Base-by-base conservation (phyloP, 108 stramenopile species). In the Fragilaria crotonensis region DNA sequence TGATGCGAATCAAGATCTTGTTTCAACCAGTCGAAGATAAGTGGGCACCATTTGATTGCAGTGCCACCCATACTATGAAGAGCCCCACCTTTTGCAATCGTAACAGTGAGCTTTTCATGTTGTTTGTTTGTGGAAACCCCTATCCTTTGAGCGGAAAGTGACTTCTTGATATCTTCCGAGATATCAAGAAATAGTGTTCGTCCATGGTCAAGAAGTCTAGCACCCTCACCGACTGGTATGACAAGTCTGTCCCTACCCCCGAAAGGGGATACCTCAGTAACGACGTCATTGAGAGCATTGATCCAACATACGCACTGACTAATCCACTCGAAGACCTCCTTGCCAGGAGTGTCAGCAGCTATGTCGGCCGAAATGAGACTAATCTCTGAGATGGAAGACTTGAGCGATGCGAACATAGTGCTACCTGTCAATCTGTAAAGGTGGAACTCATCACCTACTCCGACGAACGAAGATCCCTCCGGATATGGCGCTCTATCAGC, bases 251-350 rank as follows among this genome's bases (percentile, higher is more conserved):
- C 30, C 41, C 20, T 22, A n/a, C 23, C 52, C 26, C 7, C 74
- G 33, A 64, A 52, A 5, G 66, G 49, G 23, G 63, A 63, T 32
- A 57, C 45, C 1, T 31, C 27, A 28, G 63, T 57, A 17, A 85
- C 73, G 2, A 59, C 70, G 49, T 63, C 50, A 28, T 54, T 50
- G 17, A 86, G 36, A 4, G 57, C 48, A 18, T 82, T 76, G 19
- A 90, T 81, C 89, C 89, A 90, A 26, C 54, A 30, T 23, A 80
- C 76, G 1, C 83, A 68, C n/a, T 60, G 54, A 22, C 60, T 29
- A 26, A 90, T 79, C 89, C 89, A 90, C n/a, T 75, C 69, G 50
- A 85, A 81, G 0, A 83, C 68, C 32, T 73, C 71, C 52, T 83
- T 90, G 33, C 84, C 85, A 19, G 71, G 61, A 1, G 89, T 90